phyloP scores from a whole-genome alignment of 352 stramenopile genomes.

The Phytophthora podocarpi region DNA sequence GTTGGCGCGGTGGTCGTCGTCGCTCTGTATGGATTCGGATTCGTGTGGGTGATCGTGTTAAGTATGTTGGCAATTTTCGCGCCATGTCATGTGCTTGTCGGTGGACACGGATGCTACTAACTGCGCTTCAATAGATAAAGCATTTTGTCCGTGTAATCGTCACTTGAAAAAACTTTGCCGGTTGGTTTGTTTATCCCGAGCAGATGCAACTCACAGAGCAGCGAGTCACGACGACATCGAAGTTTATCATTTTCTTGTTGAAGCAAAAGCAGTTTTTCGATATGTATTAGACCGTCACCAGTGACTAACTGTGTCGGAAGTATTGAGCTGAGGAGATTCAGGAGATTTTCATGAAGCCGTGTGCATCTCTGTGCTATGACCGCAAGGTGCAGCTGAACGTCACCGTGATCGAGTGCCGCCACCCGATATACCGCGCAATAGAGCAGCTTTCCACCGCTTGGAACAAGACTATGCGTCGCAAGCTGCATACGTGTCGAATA shows the following conservation, averaged over 20 bases:
- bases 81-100: conserved; percentile 70
- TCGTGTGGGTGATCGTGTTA: conserved; percentile 66
- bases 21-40: conserved; percentile 55
- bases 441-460: conserved; percentile 52
- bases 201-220: too few species aligned
- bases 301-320: conserved; percentile 82
- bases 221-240: too few species aligned
- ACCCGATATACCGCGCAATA: conserved; percentile 91
- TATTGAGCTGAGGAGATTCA: conserved; percentile 92
- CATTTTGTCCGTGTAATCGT: too few species aligned
- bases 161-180: too few species aligned
- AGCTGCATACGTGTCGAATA: conserved; percentile 89
- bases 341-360: conserved; percentile 92
- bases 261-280: too few species aligned
- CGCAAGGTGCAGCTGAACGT: conserved; percentile 87
- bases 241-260: too few species aligned
- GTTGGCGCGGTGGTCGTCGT: conserved; percentile 39
- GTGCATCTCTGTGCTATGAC: conserved; percentile 89
- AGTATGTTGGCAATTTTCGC: conserved; percentile 70
- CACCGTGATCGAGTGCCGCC: conserved; percentile 86
- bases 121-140: not conserved
- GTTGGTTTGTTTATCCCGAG: too few species aligned
- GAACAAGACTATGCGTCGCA: conserved; percentile 90
- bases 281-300: too few species aligned
- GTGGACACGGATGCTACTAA: conserved; percentile 56